phyloP scores from a whole-genome alignment of 306 rosid genomes.

The Purshia tridentata region DNA sequence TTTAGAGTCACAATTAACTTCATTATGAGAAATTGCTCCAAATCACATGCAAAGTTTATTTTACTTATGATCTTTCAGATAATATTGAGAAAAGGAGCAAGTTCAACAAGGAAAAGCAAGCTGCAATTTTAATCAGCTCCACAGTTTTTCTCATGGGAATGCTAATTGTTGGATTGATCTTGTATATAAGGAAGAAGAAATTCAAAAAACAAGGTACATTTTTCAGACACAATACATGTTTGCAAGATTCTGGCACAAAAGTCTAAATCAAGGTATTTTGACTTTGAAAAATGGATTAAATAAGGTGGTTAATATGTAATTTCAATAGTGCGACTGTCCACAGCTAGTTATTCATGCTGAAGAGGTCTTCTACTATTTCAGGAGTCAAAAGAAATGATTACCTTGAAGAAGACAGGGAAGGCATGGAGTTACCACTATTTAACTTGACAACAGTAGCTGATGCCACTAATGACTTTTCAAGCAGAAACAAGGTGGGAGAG shows the following conservation, averaged over 20 bases:
- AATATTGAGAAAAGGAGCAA: background rate
- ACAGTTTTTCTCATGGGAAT: background rate
- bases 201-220: conserved; percentile 2
- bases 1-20: background rate
- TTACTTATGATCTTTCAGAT: background rate
- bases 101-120: background rate
- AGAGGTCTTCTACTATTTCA: background rate
- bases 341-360: background rate
- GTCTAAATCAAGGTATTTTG: no score
- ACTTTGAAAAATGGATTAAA: background rate
- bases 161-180: background rate
- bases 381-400: background rate
- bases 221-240: background rate
- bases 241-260: background rate
- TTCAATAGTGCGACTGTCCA: background rate
- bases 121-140: conserved; percentile 8
- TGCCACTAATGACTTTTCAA: conserved; percentile 23
- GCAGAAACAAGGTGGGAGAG: background rate
- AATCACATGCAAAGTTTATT: background rate
- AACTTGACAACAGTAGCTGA: conserved; percentile 11
- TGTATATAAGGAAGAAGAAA: conserved; percentile 1
- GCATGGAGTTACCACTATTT: conserved; percentile 19
- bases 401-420: conserved; percentile 4
- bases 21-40: background rate
- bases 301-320: no score